Conservation (phyloP, 768 basidiomycete species). For the Amanita rimosa region DNA sequence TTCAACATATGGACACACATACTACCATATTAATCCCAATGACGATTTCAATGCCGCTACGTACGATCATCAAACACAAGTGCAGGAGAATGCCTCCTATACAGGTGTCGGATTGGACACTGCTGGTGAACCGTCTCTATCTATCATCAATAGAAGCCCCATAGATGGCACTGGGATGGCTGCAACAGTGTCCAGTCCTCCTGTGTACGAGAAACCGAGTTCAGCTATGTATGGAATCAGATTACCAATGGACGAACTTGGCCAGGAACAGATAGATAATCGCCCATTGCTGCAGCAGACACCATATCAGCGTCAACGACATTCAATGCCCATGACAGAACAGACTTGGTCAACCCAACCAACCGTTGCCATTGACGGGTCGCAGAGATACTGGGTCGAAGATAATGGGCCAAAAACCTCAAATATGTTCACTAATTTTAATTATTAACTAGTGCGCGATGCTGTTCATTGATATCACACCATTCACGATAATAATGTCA, state of each 20-base stretch:
- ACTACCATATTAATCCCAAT: conserved; percentile 2
- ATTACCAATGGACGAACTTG: conserved; percentile 13
- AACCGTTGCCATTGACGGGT: background rate
- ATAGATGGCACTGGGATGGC: conserved; percentile 4
- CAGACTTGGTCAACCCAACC: background rate
- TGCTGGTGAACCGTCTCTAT: background rate
- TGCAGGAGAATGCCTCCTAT: conserved; percentile 1
- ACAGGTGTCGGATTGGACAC: conserved; percentile 1
- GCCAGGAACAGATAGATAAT: conserved; percentile 6
- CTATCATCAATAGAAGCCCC: background rate
- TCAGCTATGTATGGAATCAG: conserved; percentile 19
- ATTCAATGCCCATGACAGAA: background rate
- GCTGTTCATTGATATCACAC: no score
- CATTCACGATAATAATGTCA: background rate
- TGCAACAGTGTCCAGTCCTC: conserved; percentile 11
- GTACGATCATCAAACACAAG: background rate
- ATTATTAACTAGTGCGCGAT: no score
- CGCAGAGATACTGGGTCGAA: conserved; percentile 1
- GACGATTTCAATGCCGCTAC: background rate
- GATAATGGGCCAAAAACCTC: no score
- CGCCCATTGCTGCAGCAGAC: conserved; percentile 13
- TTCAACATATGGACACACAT: conserved; percentile 1
- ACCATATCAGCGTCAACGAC: conserved; percentile 7
- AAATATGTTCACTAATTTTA: background rate
- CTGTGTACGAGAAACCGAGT: conserved; percentile 15